Conservation (phyloP, 345 rosid species). For the Anacardium occidentale region DNA sequence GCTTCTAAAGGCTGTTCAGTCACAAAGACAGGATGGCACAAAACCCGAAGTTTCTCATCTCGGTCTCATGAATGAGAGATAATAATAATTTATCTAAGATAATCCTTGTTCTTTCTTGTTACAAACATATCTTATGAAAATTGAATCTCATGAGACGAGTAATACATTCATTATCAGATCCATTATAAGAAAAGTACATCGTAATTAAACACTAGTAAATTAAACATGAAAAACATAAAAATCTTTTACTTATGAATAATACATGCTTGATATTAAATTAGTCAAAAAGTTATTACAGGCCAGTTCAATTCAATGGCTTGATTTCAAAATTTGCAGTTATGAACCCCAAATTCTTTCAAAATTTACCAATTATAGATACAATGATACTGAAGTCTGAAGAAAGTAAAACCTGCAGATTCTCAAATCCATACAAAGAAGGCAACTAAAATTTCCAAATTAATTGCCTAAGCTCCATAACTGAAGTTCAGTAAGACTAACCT, state of each 20-base stretch:
- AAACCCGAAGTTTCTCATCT: no score
- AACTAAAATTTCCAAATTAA: constrained; percentile 8
- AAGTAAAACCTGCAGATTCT: background rate
- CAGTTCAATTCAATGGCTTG: background rate
- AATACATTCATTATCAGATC: no score
- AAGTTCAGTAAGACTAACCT: constrained; percentile 37
- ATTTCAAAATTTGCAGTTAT: background rate
- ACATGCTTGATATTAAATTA: background rate
- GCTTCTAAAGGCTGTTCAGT: no score
- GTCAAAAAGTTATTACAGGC: background rate
- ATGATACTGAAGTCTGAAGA: background rate
- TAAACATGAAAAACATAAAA: background rate
- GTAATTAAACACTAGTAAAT: background rate
- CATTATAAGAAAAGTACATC: background rate
- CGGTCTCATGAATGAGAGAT: no score
- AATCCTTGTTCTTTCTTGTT: no score
- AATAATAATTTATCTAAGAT: no score
- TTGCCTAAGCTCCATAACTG: no score
- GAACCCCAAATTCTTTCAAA: constrained; percentile 15
- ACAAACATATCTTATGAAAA: no score
- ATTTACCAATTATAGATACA: background rate
- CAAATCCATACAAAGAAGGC: background rate
- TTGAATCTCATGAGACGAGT: no score
- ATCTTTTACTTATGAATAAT: background rate
- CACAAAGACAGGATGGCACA: no score